These are phyloP conservation scores for Ophiocordyceps unilateralis DNA, from an alignment of 2,329 filamentous ascomycete genomes.

Conservation along the genomic window DNA sequence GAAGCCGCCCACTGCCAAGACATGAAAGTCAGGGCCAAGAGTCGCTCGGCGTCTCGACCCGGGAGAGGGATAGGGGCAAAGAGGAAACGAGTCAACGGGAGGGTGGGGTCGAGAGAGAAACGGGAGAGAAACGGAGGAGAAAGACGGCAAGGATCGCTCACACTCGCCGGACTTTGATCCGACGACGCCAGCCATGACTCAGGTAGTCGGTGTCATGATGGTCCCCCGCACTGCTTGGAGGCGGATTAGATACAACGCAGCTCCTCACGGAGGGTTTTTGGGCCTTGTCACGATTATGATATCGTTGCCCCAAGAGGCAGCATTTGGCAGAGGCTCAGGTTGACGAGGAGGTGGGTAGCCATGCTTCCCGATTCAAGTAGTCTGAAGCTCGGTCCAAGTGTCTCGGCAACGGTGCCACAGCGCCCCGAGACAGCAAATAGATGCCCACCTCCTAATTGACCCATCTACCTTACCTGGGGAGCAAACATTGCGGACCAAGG, in stretches of 20 bases:
- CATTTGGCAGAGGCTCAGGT: no score
- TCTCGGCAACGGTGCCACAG: no score
- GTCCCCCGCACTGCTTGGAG: not conserved
- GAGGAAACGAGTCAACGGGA: not conserved
- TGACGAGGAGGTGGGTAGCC: no score
- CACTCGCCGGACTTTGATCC: not conserved
- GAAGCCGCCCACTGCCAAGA: slow-evolving; percentile 2
- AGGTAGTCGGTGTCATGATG: not conserved
- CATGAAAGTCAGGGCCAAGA: no score
- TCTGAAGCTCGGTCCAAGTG: no score
- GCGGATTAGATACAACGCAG: not conserved
- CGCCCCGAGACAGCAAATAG: no score
- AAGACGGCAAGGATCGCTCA: not conserved
- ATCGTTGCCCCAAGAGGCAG: not conserved
- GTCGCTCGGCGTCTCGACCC: not conserved
- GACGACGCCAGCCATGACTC: not conserved
- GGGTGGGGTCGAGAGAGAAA: not conserved
- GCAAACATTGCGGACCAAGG: no score
- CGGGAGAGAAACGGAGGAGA: not conserved
- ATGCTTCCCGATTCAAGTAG: no score
- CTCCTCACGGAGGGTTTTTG: not conserved
- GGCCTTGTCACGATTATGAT: not conserved
- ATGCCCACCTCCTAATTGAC: no score
- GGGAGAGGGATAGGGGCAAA: not conserved
- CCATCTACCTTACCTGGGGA: no score